Base-by-base conservation (phyloP, 371 early-diverging fungal species). In the Smittium culicis region DNA sequence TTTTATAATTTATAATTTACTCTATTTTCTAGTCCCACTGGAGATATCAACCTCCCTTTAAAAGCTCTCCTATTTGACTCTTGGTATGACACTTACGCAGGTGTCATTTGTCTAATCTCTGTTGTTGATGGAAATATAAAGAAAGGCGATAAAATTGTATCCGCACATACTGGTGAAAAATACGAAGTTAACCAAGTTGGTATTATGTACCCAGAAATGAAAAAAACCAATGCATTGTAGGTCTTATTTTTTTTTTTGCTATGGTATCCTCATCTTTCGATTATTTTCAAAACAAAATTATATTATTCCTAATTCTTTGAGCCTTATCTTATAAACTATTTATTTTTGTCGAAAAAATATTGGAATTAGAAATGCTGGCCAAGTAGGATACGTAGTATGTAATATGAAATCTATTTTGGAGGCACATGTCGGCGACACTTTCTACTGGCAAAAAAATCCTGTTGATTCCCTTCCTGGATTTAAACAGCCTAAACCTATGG, bases 351-450 rank as follows among this genome's bases (percentile, higher is more conserved):
- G n/a, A n/a, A n/a, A n/a, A n/a, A n/a, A n/a, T n/a, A 33, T 54
- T 17, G 66, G 86, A 31, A 14, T 31, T 64, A 64, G 64, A 64
- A 34, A 86, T 62, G 90, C 93, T 27, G 98, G 98, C 0, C 98
- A 98, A 75, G 98, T 98, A 30, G 98, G 98, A 1, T 98, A 94
- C 73, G 79, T 93, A 35, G 79, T 88, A 17, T 85, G 93, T 74
- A 88, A 88, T 66, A 95, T 98, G 93, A 96, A 95, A 72, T 83
- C 86, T 1, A 84, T 92, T 0, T 81, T 87, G 34, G 98, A 98
- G 73, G 94, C 96, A 1, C 83, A 86, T 71, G 88, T 98, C n/a
- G 98, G 98, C 34, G 98, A 98, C 72, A 96, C 98, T 1, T 93
- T 96, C 69, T 85, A 88, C 80, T 84, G 82, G 64, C 71, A 81